Conservation (phyloP, 2,329 filamentous ascomycete genomes). For the Aspergillus pseudoterreus region DNA sequence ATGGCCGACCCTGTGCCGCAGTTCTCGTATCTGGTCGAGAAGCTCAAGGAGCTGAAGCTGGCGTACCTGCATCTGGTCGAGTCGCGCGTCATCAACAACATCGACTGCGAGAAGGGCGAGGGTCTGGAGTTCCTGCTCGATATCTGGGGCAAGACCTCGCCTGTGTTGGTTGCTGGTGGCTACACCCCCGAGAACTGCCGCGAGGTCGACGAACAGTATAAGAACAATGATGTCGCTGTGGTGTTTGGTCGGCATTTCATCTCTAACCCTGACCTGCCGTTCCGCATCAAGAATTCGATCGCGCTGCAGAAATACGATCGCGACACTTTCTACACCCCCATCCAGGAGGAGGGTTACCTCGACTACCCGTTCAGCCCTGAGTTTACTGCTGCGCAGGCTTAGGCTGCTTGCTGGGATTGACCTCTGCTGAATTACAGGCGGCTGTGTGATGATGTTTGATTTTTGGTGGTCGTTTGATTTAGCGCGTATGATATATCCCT, state of each 20-base stretch:
- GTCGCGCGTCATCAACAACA: slow-evolving; percentile 6
- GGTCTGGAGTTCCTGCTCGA: slow-evolving; percentile 7
- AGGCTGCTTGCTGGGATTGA: background rate
- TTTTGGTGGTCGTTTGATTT: too few relatives aligned
- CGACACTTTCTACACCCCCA: slow-evolving; percentile 33
- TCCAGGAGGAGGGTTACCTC: slow-evolving; percentile 29
- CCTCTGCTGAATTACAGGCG: too few relatives aligned
- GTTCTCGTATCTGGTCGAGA: slow-evolving; percentile 40
- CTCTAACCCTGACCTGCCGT: slow-evolving; percentile 41
- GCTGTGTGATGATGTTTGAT: background rate
- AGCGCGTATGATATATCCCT: background rate
- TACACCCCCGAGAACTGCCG: slow-evolving; percentile 3
- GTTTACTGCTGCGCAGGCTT: slow-evolving; percentile 1
- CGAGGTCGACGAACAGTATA: slow-evolving; percentile 9
- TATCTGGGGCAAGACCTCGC: slow-evolving; percentile 1
- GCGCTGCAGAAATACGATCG: slow-evolving; percentile 34
- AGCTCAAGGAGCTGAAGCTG: slow-evolving; percentile 1
- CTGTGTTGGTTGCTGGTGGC: slow-evolving; percentile 11
- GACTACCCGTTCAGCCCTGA: slow-evolving; percentile 23
- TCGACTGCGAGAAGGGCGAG: slow-evolving; percentile 7
- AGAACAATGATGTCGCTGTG: slow-evolving; percentile 20
- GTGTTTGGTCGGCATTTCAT: slow-evolving; percentile 40
- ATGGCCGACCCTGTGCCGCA: slow-evolving; percentile 59
- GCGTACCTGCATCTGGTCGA: slow-evolving; percentile 12
- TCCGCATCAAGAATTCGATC: slow-evolving; percentile 31